Percentiles rank a stretch among this genome's conserved stretches.
Conservation (phyloP, 2,329 filamentous ascomycete genomes). For the Cryphonectria carpinicola region DNA sequence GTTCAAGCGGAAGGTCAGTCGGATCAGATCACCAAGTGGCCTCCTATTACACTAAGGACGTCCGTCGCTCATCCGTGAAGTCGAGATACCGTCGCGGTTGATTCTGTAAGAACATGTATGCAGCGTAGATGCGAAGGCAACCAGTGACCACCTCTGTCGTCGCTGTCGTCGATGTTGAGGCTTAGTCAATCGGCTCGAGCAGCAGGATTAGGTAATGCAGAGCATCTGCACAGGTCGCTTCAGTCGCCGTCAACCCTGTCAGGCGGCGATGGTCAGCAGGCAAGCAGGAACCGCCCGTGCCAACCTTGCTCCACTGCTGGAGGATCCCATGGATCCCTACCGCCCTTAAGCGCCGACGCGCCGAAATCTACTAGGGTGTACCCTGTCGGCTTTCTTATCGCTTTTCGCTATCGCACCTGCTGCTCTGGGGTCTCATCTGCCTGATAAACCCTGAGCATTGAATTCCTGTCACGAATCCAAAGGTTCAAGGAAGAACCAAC, state of each 20-base stretch:
- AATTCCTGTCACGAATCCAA: not conserved
- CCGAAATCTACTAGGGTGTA: not conserved
- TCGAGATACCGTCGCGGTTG: not conserved
- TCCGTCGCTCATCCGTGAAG: not conserved
- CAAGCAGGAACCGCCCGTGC: not conserved
- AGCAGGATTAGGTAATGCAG: not conserved
- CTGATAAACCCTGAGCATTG: not conserved
- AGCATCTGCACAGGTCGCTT: not conserved
- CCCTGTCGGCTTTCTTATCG: conserved; percentile 13
- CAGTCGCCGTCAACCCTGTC: not conserved
- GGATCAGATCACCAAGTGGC: not conserved
- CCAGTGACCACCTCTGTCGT: not conserved
- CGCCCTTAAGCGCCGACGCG: not conserved
- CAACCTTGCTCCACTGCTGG: not conserved
- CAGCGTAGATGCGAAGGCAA: not conserved
- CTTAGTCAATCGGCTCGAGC: not conserved
- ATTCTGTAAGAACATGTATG: not conserved
- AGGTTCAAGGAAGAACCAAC: not conserved
- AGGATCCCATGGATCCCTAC: conserved; percentile 5
- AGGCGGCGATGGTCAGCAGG: conserved; percentile 14
- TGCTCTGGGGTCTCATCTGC: not conserved
- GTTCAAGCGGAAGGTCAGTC: not conserved
- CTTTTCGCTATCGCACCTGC: conserved; percentile 16
- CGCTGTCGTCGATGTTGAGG: not conserved
- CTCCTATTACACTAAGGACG: not conserved